These are phyloP conservation scores for Moesziomyces sp. DNA, from an alignment of 1,284 basidiomycete genomes.

Conservation along the genomic window DNA sequence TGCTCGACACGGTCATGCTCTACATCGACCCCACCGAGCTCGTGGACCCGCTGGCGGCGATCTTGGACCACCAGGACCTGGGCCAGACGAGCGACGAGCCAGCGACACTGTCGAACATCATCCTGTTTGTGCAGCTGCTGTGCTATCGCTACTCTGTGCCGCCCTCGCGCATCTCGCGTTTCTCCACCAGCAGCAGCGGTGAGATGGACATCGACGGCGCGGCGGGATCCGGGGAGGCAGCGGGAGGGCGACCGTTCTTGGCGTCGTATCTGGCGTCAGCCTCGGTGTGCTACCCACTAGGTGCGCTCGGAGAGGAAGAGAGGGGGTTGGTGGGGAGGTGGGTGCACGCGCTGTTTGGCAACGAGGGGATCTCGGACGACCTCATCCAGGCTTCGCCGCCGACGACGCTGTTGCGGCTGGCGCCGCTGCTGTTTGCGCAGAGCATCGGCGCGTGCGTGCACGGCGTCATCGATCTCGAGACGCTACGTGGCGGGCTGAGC, in stretches of 20 bases:
- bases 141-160: constrained; percentile 25
- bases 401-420: constrained; percentile 68
- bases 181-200: background rate
- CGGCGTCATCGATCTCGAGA: constrained; percentile 71
- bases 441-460: constrained; percentile 69
- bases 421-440: constrained; percentile 71
- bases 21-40: constrained; percentile 43
- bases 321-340: constrained; percentile 64
- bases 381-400: constrained; percentile 69
- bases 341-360: constrained; percentile 67
- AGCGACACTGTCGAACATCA: constrained; percentile 34
- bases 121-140: constrained; percentile 49
- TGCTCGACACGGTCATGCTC: constrained; percentile 47
- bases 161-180: constrained; percentile 13
- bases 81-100: constrained; percentile 53
- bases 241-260: constrained; percentile 31
- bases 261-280: constrained; percentile 47
- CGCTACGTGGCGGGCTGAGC: constrained; percentile 70
- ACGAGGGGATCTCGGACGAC: constrained; percentile 69
- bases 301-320: constrained; percentile 64
- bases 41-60: constrained; percentile 25
- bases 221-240: background rate
- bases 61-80: constrained; percentile 42
- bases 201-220: constrained; percentile 2
- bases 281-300: constrained; percentile 61